Percentiles rank a stretch among this genome's conserved stretches.
phyloP scores from a whole-genome alignment of 345 rosid species.

The Populus nigra region DNA sequence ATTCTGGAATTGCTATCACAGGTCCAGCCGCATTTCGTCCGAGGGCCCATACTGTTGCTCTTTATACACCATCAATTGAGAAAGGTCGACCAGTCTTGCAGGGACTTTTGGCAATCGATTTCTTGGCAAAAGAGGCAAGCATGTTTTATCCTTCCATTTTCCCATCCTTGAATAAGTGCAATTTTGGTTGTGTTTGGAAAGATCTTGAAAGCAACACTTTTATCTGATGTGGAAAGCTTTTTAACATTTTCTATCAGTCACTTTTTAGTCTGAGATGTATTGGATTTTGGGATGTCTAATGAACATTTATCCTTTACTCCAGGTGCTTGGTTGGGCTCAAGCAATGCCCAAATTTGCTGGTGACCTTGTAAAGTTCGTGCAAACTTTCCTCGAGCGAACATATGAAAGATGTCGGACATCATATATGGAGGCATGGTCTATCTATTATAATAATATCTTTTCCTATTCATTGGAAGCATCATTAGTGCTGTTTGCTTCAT shows the following conservation, averaged over 20 bases:
- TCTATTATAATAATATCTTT: neutral
- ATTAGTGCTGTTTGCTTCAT: constrained; percentile 1
- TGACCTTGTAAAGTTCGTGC: constrained; percentile 88
- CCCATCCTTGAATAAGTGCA: neutral
- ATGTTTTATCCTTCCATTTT: constrained; percentile 7
- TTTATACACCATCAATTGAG: constrained; percentile 70
- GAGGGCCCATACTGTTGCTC: constrained; percentile 57
- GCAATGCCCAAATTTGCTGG: constrained; percentile 98
- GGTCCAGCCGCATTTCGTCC: constrained; percentile 99
- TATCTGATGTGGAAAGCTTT: neutral
- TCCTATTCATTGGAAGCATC: neutral
- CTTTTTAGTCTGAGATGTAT: neutral
- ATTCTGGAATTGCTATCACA: constrained; percentile 31
- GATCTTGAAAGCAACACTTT: neutral
- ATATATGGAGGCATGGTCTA: constrained; percentile 73
- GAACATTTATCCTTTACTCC: constrained; percentile 16
- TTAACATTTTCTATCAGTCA: neutral
- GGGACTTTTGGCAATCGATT: constrained; percentile 94
- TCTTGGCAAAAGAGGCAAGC: constrained; percentile 91
- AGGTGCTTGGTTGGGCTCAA: constrained; percentile 99
- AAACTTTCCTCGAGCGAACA: constrained; percentile 94
- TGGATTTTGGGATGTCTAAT: neutral
- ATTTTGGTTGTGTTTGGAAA: neutral
- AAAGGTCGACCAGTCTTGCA: constrained; percentile 97
- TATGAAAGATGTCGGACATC: constrained; percentile 97